phyloP scores from a whole-genome alignment of 306 rosid species.

The Medicago arabica region DNA sequence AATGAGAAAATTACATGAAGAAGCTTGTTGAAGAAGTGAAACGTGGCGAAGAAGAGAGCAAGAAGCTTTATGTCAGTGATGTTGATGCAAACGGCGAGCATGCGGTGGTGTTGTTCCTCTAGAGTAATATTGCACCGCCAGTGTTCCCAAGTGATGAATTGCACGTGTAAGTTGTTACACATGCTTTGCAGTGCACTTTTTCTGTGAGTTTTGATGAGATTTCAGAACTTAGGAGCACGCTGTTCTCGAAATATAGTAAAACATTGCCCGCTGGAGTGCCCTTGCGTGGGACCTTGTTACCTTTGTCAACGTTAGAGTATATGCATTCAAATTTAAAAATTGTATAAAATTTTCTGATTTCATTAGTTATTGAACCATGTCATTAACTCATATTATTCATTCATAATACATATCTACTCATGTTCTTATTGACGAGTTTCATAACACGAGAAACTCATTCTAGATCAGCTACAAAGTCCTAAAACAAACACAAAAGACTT shows the following conservation, averaged over 20 bases:
- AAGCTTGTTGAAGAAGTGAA: neutral
- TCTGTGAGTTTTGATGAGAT: neutral
- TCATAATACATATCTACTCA: too few relatives aligned
- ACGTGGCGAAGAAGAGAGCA: constrained; percentile 28
- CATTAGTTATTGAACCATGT: too few relatives aligned
- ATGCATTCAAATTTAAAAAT: neutral
- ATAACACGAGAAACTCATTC: too few relatives aligned
- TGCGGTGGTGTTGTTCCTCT: constrained; percentile 36
- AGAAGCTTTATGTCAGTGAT: neutral
- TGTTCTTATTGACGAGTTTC: too few relatives aligned
- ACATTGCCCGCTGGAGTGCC: neutral
- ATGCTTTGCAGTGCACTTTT: neutral
- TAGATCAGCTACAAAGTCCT: too few relatives aligned
- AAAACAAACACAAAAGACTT: too few relatives aligned
- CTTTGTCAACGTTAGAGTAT: neutral
- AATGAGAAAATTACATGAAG: too few relatives aligned
- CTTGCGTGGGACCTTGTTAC: neutral
- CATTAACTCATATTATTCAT: too few relatives aligned
- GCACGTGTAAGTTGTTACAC: neutral
- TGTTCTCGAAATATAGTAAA: neutral
- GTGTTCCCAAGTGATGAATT: too few relatives aligned
- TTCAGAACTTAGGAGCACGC: constrained; percentile 33
- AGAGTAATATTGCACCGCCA: constrained; percentile 46
- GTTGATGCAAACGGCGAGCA: neutral
- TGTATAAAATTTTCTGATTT: too few relatives aligned